phyloP scores from a whole-genome alignment of 2,329 filamentous ascomycete genomes.

The Penicillium thymicola region DNA sequence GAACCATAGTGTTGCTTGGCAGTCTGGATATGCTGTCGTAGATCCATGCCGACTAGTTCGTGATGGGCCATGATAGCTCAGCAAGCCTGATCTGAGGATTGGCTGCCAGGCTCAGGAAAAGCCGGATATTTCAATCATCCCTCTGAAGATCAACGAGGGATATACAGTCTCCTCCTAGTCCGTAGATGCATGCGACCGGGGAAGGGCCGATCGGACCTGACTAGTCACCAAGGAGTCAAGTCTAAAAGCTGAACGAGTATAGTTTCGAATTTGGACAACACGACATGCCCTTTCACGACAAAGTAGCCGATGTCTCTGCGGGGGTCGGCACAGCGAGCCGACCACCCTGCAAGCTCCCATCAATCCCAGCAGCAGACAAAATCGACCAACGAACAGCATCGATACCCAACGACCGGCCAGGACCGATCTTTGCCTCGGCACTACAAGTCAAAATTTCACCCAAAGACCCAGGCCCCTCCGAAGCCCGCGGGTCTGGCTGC shows the following conservation, averaged over 20 bases:
- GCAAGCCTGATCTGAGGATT: not conserved
- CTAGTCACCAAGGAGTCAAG: not conserved
- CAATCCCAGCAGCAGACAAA: constrained; percentile 59
- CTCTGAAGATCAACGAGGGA: not conserved
- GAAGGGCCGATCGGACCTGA: not conserved
- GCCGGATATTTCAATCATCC: not conserved
- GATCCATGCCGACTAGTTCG: not conserved
- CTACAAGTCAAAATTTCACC: constrained; percentile 62
- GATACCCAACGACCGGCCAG: constrained; percentile 55
- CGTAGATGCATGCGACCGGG: not conserved
- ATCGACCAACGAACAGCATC: constrained; percentile 63
- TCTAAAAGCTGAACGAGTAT: not conserved
- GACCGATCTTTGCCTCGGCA: constrained; percentile 47
- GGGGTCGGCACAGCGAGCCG: constrained; percentile 2
- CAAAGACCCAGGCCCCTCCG: constrained; percentile 43
- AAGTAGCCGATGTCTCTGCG: not conserved
- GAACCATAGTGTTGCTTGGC: not conserved
- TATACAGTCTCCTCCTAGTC: not conserved
- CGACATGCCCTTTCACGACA: not conserved
- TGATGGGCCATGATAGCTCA: not conserved
- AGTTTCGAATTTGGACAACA: not conserved
- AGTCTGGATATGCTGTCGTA: not conserved
- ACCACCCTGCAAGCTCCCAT: constrained; percentile 36
- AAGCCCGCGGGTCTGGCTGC: constrained; percentile 42
- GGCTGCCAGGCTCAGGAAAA: not conserved